Base-by-base conservation (phyloP, 2,329 filamentous ascomycete genomes). In the Phaeosphaeria sp. region DNA sequence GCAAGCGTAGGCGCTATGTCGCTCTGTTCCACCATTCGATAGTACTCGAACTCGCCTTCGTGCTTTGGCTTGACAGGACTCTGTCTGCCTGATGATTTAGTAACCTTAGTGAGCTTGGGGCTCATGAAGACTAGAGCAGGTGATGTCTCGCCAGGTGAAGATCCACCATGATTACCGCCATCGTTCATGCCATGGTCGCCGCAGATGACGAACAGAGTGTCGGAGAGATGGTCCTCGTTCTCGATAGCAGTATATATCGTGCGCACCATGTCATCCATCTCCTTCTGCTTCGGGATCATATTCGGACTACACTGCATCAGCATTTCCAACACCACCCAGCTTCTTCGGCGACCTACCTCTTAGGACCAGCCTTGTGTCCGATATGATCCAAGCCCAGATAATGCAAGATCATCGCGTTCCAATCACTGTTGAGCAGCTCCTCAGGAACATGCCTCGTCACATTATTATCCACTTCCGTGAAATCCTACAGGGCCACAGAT, bases 111-210 rank as follows among this genome's bases (percentile, higher is more conserved):
- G 44, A 97, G 82, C 71, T 92, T 95, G 0, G 94, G 93, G 2
- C 93, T 95, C 63, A 96, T 86, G 75, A 99, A 98, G 20, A 97
- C 86, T 9, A 99, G 80, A 17, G 95, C 95, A 0, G 95, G 90
- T 0, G 94, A 97, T 1, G 95, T 98, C 80, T 99, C 95, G 44
- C 95, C 94, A 1, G 92, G 87, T 0, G 93, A 93, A 9, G 94
- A 97, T 40, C 94, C 95, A 27, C 95, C 95, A 74, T 99, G 95
- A 66, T 98, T 98, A 2, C 95, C 95, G 20, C 92, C 95, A 68
- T 98, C 94, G 67, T 98, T 99, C 95, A 99, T 99, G n/a, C 95
- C 95, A 74, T 99, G 95, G 69, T 99, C 96, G 55, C 95, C 95
- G 55, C 90, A 92, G 6, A 99, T 79, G 2, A 99, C 88, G 46